A percentile compares a stretch with the other conserved stretches of the same genome.
phyloP scores from a whole-genome alignment of 2,329 filamentous ascomycete species.

The Neofusicoccum umdonicola region DNA sequence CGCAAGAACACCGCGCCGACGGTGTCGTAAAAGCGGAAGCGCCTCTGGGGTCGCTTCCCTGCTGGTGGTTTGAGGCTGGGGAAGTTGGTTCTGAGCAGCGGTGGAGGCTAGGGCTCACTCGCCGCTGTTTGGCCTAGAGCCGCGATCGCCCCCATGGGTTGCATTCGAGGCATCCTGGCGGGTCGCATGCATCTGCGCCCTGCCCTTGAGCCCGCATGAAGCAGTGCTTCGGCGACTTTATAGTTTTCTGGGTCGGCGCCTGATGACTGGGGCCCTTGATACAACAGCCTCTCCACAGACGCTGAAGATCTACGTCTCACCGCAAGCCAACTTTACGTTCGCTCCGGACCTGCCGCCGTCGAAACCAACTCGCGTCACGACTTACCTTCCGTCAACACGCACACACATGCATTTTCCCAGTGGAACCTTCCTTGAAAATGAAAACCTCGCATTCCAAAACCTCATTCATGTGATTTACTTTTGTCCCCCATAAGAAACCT shows the following conservation, averaged over 20 bases:
- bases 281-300: too few species aligned
- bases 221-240: not conserved
- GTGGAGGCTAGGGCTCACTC: constrained; percentile 4
- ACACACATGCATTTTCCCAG: too few species aligned
- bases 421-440: not conserved
- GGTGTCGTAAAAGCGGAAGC: constrained; percentile 5
- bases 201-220: not conserved
- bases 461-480: not conserved
- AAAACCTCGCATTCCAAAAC: constrained; percentile 1
- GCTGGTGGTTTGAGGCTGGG: not conserved
- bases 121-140: not conserved
- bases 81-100: not conserved
- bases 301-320: too few species aligned
- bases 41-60: not conserved
- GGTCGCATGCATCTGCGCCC: not conserved
- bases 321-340: too few species aligned
- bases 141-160: not conserved
- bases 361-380: too few species aligned
- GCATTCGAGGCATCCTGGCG: not conserved
- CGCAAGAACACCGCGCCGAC: not conserved
- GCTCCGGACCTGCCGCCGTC: not conserved
- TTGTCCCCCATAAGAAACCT: constrained; percentile 4
- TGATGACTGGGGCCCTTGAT: too few species aligned
- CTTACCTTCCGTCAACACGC: too few species aligned
- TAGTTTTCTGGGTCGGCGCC: not conserved